Evolutionary conservation across 208 protist genomes (phyloP).

Genomic region (Acanthamoeba castellanii): DNA sequence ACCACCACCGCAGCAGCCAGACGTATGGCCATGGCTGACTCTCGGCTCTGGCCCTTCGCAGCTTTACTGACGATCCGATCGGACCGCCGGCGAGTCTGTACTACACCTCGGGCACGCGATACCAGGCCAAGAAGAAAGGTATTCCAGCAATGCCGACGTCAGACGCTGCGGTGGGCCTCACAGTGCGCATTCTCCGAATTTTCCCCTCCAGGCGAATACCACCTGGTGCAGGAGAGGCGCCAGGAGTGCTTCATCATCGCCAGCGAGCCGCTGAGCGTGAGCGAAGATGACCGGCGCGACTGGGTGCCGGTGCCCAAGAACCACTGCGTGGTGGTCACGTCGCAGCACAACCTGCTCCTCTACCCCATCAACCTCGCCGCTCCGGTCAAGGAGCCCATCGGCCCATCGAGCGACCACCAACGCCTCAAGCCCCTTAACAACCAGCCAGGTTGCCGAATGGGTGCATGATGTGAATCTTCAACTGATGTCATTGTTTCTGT

Average conservation of each 20-base stretch:
- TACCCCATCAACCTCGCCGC: constrained; percentile 58
- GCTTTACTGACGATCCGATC: constrained; percentile 33
- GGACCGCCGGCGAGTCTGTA: constrained; percentile 49
- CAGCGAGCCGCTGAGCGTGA: constrained; percentile 69
- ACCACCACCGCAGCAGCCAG: neutral
- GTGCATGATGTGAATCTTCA: too few species aligned
- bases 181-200: neutral
- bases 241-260: constrained; percentile 73
- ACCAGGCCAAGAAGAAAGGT: constrained; percentile 70
- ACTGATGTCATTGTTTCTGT: too few species aligned
- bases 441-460: too few species aligned
- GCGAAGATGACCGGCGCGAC: constrained; percentile 58
- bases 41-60: neutral
- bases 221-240: constrained; percentile 50
- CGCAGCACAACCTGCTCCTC: constrained; percentile 73
- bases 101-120: constrained; percentile 68
- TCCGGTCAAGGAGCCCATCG: too few species aligned
- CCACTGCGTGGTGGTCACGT: constrained; percentile 55
- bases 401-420: too few species aligned
- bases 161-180: too few species aligned
- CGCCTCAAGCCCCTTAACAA: too few species aligned
- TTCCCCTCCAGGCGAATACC: constrained; percentile 51
- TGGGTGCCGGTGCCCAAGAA: constrained; percentile 77
- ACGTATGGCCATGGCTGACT: neutral
- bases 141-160: neutral